Percentiles rank a stretch among this genome's conserved stretches.
Conservation (phyloP, 2,329 filamentous ascomycete genomes). For the Exserohilum turcica region DNA sequence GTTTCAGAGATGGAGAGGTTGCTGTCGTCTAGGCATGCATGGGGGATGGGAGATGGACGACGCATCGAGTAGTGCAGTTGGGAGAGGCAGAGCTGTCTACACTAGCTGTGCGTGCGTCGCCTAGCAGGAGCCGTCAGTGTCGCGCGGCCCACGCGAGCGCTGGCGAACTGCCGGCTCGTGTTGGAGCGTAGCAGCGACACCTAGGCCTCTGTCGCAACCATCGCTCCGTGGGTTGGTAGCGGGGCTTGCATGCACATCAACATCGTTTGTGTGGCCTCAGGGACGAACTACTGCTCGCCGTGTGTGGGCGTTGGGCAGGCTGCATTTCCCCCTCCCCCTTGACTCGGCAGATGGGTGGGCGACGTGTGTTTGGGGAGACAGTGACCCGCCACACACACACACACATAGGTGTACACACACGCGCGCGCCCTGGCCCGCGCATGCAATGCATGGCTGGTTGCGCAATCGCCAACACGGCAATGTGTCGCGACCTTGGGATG, state of each 20-base stretch:
- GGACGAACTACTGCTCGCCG: background rate
- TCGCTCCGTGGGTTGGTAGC: conserved; percentile 1
- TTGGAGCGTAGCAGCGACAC: background rate
- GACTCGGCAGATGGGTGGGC: conserved; percentile 2
- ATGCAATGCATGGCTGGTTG: conserved; percentile 19
- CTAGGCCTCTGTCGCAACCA: no score
- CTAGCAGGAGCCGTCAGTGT: conserved; percentile 4
- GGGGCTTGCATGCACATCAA: background rate
- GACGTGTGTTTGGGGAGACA: background rate
- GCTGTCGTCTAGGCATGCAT: no score
- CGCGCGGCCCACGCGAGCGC: background rate
- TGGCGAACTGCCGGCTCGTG: conserved; percentile 8
- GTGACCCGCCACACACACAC: conserved; percentile 8
- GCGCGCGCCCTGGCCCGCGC: conserved; percentile 8
- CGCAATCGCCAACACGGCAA: conserved; percentile 31
- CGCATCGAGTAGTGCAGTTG: no score
- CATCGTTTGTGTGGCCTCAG: background rate
- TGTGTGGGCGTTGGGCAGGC: conserved; percentile 11
- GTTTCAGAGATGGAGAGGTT: conserved; percentile 26
- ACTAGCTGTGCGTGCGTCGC: no score
- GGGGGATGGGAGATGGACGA: no score
- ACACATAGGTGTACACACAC: no score
- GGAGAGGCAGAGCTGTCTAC: no score
- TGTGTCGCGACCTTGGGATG: conserved; percentile 4
- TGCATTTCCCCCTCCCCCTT: conserved; percentile 4